Evolutionary conservation across 306 rosid genomes (phyloP), one percentile per base, ranked within the genome.

Genomic region (Glycine tomentella): DNA sequence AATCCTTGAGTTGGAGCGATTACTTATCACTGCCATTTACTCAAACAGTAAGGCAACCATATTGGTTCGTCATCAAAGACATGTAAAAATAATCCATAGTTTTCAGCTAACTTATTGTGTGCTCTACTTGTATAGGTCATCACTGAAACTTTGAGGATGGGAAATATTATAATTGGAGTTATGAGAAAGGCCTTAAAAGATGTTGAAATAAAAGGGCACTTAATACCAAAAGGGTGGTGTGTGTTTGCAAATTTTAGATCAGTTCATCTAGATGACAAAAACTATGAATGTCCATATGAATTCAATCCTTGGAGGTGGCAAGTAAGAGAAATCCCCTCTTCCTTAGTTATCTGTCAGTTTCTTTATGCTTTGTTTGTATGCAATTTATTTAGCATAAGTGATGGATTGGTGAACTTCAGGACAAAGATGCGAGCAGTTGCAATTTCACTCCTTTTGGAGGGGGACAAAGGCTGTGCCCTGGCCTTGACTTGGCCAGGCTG

Each of bases 281-380:
- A 88, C 82, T 95, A 89, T 75, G 96, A 91, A 46, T 82, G 84
- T 25, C 98, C 99, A 66, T 83, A 91, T 83, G 87, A 88, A 72
- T 95, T 95, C 87, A 91, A 95, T 84, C 99, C 99, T 83, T 93
- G 98, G 99, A 93, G 99, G 84, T 95, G 99, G 99, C 93, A 95
- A 76, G 99, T 95, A 88, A 85, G 93, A 84, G 40, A 73, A 42
- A 6, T 16, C 69, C 59, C 38, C 3, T 71, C 31, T 25, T 25
- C 31, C 31, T 25, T 25, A 25, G 31, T 25, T 25, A 25, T 61
- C 67, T 59, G 42, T 64, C 45, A 49, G 38, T 74, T 56, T 69
- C 9, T 56, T 4, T 25, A 53, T 74, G 8, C 46, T 52, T 82
- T 31, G 14, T 55, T 64, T 12, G 2, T 52, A 6, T 83, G 73